phyloP scores from a whole-genome alignment of 2,329 filamentous ascomycete genomes.

The Diplodia scrobiculata region DNA sequence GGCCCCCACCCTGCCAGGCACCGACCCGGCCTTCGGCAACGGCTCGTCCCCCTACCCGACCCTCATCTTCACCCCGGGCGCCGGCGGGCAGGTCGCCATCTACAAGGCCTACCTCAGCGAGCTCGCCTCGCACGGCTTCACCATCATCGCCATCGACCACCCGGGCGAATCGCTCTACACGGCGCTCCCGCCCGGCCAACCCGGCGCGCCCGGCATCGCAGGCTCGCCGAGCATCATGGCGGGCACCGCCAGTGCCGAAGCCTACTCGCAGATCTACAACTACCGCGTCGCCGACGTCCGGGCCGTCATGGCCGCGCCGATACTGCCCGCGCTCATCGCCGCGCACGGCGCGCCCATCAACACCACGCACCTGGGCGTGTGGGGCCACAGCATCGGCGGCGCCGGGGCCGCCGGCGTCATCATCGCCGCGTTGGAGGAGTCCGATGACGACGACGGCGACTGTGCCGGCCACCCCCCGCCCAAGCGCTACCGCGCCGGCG shows the following conservation, averaged over 20 bases:
- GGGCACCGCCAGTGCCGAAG: neutral
- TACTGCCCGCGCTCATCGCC: slow-evolving; percentile 8
- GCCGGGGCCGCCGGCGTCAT: slow-evolving; percentile 28
- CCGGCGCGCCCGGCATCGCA: slow-evolving; percentile 2
- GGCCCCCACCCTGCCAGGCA: neutral
- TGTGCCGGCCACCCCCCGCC: no score
- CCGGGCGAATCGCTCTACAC: slow-evolving; percentile 21
- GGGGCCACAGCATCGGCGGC: slow-evolving; percentile 19
- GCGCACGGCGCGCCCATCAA: slow-evolving; percentile 20
- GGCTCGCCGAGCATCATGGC: neutral
- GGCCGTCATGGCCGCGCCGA: slow-evolving; percentile 29
- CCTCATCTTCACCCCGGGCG: slow-evolving; percentile 21
- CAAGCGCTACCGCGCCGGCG: slow-evolving; percentile 30
- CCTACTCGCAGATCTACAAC: neutral
- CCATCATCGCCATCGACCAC: slow-evolving; percentile 20
- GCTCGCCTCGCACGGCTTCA: slow-evolving; percentile 14
- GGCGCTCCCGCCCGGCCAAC: neutral
- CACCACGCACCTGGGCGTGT: slow-evolving; percentile 5
- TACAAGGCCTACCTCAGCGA: slow-evolving; percentile 14
- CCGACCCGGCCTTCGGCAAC: slow-evolving; percentile 14
- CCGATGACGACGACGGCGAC: slow-evolving; percentile 28
- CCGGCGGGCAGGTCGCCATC: slow-evolving; percentile 21
- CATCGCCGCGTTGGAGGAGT: neutral
- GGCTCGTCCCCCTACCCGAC: slow-evolving; percentile 16
- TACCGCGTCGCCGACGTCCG: neutral